Percentiles rank a stretch among this genome's conserved stretches.
phyloP scores from a whole-genome alignment of 2,329 filamentous ascomycete species.

The Alternaria alternata region DNA sequence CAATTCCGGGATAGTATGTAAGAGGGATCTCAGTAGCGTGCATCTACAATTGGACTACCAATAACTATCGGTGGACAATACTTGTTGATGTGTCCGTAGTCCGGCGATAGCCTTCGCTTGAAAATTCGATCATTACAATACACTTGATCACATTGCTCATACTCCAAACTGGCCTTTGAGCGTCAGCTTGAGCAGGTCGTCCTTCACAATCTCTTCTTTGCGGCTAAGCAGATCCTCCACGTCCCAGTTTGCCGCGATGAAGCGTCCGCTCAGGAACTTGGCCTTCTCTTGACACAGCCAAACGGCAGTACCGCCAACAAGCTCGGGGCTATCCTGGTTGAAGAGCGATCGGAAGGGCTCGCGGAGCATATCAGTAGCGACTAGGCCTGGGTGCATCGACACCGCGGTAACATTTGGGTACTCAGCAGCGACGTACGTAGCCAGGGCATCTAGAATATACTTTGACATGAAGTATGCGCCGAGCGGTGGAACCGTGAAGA shows the following conservation, averaged over 20 bases:
- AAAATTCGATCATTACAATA: no score
- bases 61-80: no score
- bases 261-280: slow-evolving; percentile 37
- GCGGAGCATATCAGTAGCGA: slow-evolving; percentile 25
- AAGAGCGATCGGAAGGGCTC: slow-evolving; percentile 22
- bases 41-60: no score
- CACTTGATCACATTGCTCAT: not conserved
- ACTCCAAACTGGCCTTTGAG: slow-evolving; percentile 25
- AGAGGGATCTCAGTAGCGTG: no score
- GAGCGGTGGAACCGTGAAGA: slow-evolving; percentile 16
- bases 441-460: slow-evolving; percentile 15
- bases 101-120: no score
- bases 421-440: slow-evolving; percentile 26
- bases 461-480: slow-evolving; percentile 25
- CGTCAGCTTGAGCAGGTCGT: slow-evolving; percentile 24
- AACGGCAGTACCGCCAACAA: slow-evolving; percentile 38
- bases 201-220: slow-evolving; percentile 28
- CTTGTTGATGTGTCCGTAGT: no score
- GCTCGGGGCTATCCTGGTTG: slow-evolving; percentile 33
- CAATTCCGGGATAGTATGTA: no score
- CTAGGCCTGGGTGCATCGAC: slow-evolving; percentile 25
- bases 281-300: slow-evolving; percentile 38
- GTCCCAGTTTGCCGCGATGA: slow-evolving; percentile 39
- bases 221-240: slow-evolving; percentile 39
- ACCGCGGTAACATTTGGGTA: slow-evolving; percentile 25